Evolutionary conservation across 495 filamentous ascomycete genomes (phyloP).

Genomic region (Podospora comata): DNA sequence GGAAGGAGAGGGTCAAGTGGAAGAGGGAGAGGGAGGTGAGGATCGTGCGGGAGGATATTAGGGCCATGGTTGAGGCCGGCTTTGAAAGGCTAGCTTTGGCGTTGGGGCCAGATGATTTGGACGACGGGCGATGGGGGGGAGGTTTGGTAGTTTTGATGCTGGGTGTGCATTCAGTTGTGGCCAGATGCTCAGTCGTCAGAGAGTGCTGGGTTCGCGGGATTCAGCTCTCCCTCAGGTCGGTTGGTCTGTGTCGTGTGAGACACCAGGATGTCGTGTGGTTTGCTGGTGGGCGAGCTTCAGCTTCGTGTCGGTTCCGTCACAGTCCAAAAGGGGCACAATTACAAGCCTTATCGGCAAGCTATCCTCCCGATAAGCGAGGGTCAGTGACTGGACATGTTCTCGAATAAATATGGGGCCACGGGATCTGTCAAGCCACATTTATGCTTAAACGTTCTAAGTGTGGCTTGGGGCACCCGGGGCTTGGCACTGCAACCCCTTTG

Average conservation of each 20-base stretch:
- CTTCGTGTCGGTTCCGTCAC: neutral
- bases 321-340: neutral
- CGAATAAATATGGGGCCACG: neutral
- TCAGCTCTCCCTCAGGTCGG: neutral
- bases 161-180: neutral
- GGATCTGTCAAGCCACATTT: constrained; percentile 13
- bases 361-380: constrained; percentile 13
- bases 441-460: constrained; percentile 8
- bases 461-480: constrained; percentile 14
- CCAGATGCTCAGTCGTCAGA: neutral
- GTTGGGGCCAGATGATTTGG: neutral
- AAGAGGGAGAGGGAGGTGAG: constrained; percentile 76
- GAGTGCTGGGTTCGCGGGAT: neutral
- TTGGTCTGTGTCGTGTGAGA: neutral
- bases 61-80: constrained; percentile 60
- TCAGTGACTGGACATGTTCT: constrained; percentile 7
- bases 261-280: neutral
- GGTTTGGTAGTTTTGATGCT: neutral
- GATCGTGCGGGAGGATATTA: constrained; percentile 72
- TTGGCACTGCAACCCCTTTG: neutral
- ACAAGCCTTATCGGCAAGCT: constrained; percentile 16
- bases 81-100: neutral
- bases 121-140: neutral
- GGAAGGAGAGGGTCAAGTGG: constrained; percentile 75
- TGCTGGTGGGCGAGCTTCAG: neutral